phyloP scores from a whole-genome alignment of 129 eudicot species.

The Flaveria trinervia region DNA sequence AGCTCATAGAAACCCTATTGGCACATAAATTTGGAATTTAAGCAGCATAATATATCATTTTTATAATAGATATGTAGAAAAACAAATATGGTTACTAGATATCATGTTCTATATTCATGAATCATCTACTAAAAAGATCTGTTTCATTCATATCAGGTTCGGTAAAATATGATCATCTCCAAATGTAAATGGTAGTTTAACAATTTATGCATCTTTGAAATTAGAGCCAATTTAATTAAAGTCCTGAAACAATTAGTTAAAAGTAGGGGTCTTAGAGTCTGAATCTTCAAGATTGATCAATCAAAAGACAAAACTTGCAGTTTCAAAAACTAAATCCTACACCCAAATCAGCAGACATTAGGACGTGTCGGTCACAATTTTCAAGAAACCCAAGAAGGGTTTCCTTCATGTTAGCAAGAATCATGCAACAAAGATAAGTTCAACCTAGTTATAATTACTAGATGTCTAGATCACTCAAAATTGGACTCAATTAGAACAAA shows the following conservation, averaged over 20 bases:
- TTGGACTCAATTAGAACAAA: not conserved
- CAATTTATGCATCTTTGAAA: constrained; percentile 12
- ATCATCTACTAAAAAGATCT: not conserved
- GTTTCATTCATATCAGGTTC: not conserved
- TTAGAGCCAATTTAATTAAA: constrained; percentile 9
- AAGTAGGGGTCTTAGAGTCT: constrained; percentile 10
- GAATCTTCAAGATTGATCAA: not conserved
- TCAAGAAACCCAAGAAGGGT: constrained; percentile 7
- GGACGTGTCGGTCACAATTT: not conserved
- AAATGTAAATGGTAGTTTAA: not conserved
- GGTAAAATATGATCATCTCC: not conserved
- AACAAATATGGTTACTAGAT: not conserved
- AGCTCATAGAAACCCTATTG: not conserved
- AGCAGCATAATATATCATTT: not conserved
- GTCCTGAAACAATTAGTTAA: constrained; percentile 9
- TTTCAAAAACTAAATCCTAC: not conserved
- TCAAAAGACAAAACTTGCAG: not conserved
- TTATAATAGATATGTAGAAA: not conserved
- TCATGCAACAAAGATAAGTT: constrained; percentile 6
- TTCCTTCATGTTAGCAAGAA: not conserved
- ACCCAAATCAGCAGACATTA: not conserved
- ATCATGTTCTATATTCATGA: not conserved
- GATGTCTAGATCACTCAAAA: not conserved
- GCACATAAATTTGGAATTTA: not conserved
- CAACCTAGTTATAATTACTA: constrained; percentile 8